Base-by-base conservation (phyloP, 2,329 filamentous ascomycete genomes). In the Eutypa lata region DNA sequence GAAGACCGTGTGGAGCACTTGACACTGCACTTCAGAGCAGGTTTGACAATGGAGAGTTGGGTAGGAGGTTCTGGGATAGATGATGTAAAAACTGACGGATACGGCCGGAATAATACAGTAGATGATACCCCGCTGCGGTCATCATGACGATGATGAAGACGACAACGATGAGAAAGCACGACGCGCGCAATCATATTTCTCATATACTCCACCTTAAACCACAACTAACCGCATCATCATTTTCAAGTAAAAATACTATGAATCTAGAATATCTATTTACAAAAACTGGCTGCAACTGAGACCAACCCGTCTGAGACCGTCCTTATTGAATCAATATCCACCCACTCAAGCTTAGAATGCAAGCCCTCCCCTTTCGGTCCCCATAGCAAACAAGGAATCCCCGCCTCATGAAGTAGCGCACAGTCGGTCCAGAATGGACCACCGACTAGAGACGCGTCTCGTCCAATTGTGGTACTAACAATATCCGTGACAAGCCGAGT, bases 341-440 rank as follows among this genome's bases (percentile, higher is more conserved):
- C 77, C 71, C 73, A 80, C 62, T 83, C 78, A 51, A 77, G 72
- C 48, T 75, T 77, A 1, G 67, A 69, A 57, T 82, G 77, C 3
- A 81, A 55, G 0, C 79, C 79, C n/a, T 73, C 70, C 0, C 77
- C 78, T 8, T 60, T 63, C 0, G 76, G 76, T 0, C 78, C 76
- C 61, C 72, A 79, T 1, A 81, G 66, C 16, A 82, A 63, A 0
- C 71, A 63, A 0, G 76, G 71, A 26, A 81, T 76, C 0, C 76
- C 78, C 14, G 63, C 66, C 18, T 73, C 67, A 1, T 69, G 66
- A 1, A 82, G 56, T 13, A 81, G 60, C 2, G 78, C 78, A n/a
- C 72, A 76, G 58, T 82, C 77, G 1, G 75, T 77, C 80, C 78
- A 82, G 54, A 71, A 79, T 0, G 70, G 59, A 1, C 61, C 69